A percentile compares a stretch with the other conserved stretches of the same genome.
Conservation (phyloP, 345 rosid genomes). For the Jatropha curcas region DNA sequence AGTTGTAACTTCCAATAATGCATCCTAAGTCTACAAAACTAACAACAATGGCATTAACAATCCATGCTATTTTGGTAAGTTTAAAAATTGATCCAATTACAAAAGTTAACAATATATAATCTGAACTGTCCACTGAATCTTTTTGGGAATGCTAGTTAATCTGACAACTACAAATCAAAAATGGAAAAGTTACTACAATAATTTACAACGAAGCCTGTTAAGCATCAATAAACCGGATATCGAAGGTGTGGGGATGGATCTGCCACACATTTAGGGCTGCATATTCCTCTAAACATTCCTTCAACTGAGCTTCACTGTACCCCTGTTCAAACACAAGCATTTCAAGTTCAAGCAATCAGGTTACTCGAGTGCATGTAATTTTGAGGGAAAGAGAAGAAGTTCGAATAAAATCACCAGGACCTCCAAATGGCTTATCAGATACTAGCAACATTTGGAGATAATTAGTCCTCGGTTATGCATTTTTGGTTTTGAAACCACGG, state of each 20-base stretch:
- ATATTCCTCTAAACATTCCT: constrained; percentile 97
- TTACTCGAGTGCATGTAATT: neutral
- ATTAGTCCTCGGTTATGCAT: neutral
- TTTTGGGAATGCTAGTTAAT: neutral
- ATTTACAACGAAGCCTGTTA: constrained; percentile 28
- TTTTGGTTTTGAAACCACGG: neutral
- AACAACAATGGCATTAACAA: neutral
- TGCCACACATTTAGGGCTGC: constrained; percentile 97
- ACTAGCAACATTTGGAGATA: no score
- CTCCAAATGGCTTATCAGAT: neutral
- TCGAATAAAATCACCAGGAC: neutral
- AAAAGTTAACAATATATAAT: neutral
- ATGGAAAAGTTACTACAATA: neutral
- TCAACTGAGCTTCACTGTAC: constrained; percentile 95
- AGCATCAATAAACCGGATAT: constrained; percentile 80
- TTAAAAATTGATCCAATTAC: neutral
- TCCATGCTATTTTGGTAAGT: neutral
- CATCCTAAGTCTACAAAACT: neutral
- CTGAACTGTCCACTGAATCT: neutral
- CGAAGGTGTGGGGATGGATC: constrained; percentile 88
- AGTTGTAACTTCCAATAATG: no score
- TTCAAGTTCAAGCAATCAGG: constrained; percentile 21
- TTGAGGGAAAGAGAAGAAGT: neutral
- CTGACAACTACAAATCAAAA: neutral
- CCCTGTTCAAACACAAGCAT: constrained; percentile 59